Evolutionary conservation across 768 basidiomycete species (phyloP), one percentile per base, ranked within the genome.

Genomic region (Bullera alba): DNA sequence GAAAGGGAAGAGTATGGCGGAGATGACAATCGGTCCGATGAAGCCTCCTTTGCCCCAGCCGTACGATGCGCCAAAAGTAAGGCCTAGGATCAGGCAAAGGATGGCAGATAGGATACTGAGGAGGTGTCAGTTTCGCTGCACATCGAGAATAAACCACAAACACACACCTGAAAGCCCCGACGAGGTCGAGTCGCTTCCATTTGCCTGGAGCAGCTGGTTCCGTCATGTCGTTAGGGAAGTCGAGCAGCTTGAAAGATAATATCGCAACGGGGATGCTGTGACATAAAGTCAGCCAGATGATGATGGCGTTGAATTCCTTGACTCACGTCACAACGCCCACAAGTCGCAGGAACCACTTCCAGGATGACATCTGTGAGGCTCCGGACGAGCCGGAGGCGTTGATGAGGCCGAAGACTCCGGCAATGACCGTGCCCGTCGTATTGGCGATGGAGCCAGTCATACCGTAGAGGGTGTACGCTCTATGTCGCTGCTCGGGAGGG

Each of bases 41-140:
- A 63, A 61, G 14, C 30, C n/a, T 1, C 62, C 47, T 8, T 46
- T 48, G 8, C 34, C 48, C 61, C 64, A 69, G 15, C 67, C 65
- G 23, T 66, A 39, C 5, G 56, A 37, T 14, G 62, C 60, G 12
- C 64, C 64, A 22, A 56, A 38, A 3, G 67, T 69, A 38, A 65
- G 56, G 12, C 55, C 62, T 23, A 65, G 51, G 30, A 66, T 55
- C 39, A 66, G 37, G 7, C 60, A 42, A 8, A 63, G 21, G 47
- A 58, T 53, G 4, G 54, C 42, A 17, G 30, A 8, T n/a, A 57
- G 50, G 39, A 57, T 57, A 34, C 45, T 46, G 22, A 7, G 49
- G 26, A 14, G 30, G 41, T 4, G 32, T 34, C 32, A 34, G 32
- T n/a, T n/a, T n/a, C n/a, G n/a, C n/a, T n/a, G n/a, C n/a, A n/a